phyloP scores from a whole-genome alignment of 2,329 filamentous ascomycete species.

The Epichloe glyceriae region DNA sequence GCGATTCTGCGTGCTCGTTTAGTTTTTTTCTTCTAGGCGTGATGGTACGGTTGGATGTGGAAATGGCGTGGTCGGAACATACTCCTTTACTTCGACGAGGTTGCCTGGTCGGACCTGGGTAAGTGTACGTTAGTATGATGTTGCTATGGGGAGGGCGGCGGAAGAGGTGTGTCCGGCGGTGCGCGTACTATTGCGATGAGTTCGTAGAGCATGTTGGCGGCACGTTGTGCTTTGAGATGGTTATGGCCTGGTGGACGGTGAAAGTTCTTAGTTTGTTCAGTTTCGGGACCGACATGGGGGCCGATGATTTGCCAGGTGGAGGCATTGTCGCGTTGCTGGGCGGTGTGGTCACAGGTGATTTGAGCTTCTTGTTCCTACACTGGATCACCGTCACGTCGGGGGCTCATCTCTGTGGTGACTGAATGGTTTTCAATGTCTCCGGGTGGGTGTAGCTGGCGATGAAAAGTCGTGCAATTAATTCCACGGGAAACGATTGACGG shows the following conservation, averaged over 20 bases:
- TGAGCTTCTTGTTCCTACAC: background rate
- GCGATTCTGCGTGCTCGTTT: constrained; percentile 55
- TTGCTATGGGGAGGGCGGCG: background rate
- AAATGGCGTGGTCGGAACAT: constrained; percentile 23
- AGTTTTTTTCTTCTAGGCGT: background rate
- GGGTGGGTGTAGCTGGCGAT: too few relatives aligned
- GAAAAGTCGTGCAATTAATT: too few relatives aligned
- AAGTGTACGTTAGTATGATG: constrained; percentile 4
- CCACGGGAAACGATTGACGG: too few relatives aligned
- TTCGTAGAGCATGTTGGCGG: constrained; percentile 79
- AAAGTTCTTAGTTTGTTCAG: background rate
- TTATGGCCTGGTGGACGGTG: constrained; percentile 8
- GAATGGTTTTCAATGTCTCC: too few relatives aligned
- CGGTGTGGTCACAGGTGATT: too few relatives aligned
- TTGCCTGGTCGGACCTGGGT: constrained; percentile 79
- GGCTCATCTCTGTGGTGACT: too few relatives aligned
- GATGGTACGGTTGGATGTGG: too few relatives aligned
- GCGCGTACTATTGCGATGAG: constrained; percentile 78
- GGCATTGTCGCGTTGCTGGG: too few relatives aligned
- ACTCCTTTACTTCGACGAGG: constrained; percentile 91
- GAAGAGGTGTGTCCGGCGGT: background rate
- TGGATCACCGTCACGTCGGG: too few relatives aligned
- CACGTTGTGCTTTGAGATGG: constrained; percentile 12
- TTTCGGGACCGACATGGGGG: constrained; percentile 10
- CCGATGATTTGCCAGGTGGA: constrained; percentile 19